A percentile compares a stretch with the other conserved stretches of the same genome.
These are phyloP conservation scores for grape (Vitis vinifera) DNA, from an alignment of 164 flowering plant genomes.

Conservation along the genomic window DNA sequence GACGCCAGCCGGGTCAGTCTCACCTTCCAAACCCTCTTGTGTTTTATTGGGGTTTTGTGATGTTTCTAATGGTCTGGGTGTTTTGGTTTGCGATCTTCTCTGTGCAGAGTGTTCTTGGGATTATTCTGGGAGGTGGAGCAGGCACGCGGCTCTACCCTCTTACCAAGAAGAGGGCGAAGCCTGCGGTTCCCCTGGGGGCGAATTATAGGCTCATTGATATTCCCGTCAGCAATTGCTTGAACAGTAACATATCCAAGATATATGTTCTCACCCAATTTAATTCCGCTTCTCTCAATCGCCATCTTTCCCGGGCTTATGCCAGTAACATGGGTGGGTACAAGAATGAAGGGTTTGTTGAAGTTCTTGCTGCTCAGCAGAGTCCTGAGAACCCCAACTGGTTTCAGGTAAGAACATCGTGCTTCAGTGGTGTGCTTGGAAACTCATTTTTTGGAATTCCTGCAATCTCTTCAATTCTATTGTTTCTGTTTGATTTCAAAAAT, in stretches of 20 bases:
- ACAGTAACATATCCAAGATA: conserved; percentile 81
- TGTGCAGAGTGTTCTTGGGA: conserved; percentile 80
- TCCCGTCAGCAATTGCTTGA: conserved; percentile 90
- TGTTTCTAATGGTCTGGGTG: too few relatives aligned
- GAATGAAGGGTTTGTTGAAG: conserved; percentile 93
- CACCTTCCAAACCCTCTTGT: neutral
- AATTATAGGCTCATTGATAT: conserved; percentile 88
- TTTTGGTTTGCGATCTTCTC: conserved; percentile 1
- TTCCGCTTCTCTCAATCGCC: conserved; percentile 92
- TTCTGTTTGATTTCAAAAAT: too few relatives aligned
- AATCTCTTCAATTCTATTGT: too few relatives aligned
- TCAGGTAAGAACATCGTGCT: conserved; percentile 46
- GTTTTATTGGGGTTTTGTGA: too few relatives aligned
- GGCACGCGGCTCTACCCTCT: conserved; percentile 88
- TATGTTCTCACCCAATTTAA: conserved; percentile 92
- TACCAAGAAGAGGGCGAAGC: conserved; percentile 88
- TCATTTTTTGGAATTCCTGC: too few relatives aligned
- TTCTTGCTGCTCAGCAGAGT: conserved; percentile 95
- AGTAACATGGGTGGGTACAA: conserved; percentile 83
- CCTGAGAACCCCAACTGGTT: conserved; percentile 97
- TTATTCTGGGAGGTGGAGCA: conserved; percentile 93
- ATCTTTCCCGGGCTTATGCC: conserved; percentile 80
- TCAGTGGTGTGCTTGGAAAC: neutral
- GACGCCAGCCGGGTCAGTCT: conserved; percentile 76
- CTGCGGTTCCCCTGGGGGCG: conserved; percentile 92